Percentiles rank a stretch among this genome's conserved stretches.
These are phyloP conservation scores for Leccinum imitatum DNA, from an alignment of 768 basidiomycete genomes.

Conservation along the genomic window DNA sequence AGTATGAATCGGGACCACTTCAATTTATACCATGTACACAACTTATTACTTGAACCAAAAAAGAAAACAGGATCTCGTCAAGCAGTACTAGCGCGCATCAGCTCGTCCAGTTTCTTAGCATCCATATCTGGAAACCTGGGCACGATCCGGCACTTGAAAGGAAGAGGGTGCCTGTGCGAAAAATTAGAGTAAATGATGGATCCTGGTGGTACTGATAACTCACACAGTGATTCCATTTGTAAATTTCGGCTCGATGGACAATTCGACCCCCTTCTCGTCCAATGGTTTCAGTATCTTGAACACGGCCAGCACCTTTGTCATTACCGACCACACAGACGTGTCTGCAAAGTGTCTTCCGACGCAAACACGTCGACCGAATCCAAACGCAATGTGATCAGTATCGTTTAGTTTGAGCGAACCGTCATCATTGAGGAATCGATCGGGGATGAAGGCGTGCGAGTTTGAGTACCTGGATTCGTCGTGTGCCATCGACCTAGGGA, in stretches of 20 bases:
- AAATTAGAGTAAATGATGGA: not conserved
- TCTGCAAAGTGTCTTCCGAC: slow-evolving; percentile 23
- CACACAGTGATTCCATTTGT: slow-evolving; percentile 3
- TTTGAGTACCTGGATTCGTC: slow-evolving; percentile 33
- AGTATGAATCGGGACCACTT: too few relatives aligned
- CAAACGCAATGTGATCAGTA: slow-evolving; percentile 14
- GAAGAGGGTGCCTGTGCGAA: slow-evolving; percentile 1
- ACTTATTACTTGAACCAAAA: not conserved
- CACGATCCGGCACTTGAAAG: slow-evolving; percentile 1
- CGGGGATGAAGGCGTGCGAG: slow-evolving; percentile 37
- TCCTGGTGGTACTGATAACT: not conserved
- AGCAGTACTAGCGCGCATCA: slow-evolving; percentile 2
- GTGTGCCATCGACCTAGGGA: slow-evolving; percentile 17
- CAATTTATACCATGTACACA: too few relatives aligned
- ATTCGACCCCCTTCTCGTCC: slow-evolving; percentile 13
- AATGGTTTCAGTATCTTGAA: slow-evolving; percentile 10
- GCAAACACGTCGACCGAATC: slow-evolving; percentile 28
- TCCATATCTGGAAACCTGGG: slow-evolving; percentile 4
- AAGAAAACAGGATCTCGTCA: not conserved
- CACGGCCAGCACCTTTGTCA: slow-evolving; percentile 11
- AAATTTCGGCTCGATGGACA: slow-evolving; percentile 5
- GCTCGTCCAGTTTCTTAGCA: not conserved
- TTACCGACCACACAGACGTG: slow-evolving; percentile 11
- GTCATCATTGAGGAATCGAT: slow-evolving; percentile 36
- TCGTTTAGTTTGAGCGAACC: slow-evolving; percentile 13